Base-by-base conservation (phyloP, 2,329 filamentous ascomycete species). In the Sclerotinia borealis region DNA sequence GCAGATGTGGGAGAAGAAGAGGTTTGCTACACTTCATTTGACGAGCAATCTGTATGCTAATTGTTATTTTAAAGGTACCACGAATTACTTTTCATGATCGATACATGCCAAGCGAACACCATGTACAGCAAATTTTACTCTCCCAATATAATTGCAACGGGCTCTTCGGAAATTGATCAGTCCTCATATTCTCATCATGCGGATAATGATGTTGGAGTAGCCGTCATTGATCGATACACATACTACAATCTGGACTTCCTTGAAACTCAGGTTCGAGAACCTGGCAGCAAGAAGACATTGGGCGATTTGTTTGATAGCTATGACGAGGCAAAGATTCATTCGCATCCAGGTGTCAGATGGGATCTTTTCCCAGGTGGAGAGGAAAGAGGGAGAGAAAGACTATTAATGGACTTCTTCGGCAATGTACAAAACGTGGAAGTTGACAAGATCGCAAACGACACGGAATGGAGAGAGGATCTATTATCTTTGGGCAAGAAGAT, bases 1-100 rank as follows among this genome's bases (percentile, higher is more conserved):
- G 77, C 93, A 99, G 80, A 99, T 99, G 95, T 97, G 93, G 91
- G 95, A 99, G 83, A 99, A 99, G 86, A 96, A 96, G 80, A 88
- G 95, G 81, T 88, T 76, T 52, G 50, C 43, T 45, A 11, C 4
- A 22, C 22, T 51, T 13, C 31, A n/a, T 27, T 13, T 22, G 48
- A 9, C 6, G 41, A 37, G 7, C 15, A 22, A 45, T 27, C 5
- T n/a, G 27, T 31, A 49, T 25, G 3, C 34, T 58, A 25, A 55
- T 27, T 25, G 58, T 4, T 8, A 25, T 39, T 39, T 13, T 41
- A 37, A 68, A 90, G 88, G 75, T 99, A 98, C 77, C 91, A 98
- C 76, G 95, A 99, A 77, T 87, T 99, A 70, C 85, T 99, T 64
- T 99, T 99, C 81, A 99, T 99, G 95, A 99, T 99, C 77, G 95